phyloP scores from a whole-genome alignment of 768 basidiomycete species.

The Hortiboletus flavorubellus region DNA sequence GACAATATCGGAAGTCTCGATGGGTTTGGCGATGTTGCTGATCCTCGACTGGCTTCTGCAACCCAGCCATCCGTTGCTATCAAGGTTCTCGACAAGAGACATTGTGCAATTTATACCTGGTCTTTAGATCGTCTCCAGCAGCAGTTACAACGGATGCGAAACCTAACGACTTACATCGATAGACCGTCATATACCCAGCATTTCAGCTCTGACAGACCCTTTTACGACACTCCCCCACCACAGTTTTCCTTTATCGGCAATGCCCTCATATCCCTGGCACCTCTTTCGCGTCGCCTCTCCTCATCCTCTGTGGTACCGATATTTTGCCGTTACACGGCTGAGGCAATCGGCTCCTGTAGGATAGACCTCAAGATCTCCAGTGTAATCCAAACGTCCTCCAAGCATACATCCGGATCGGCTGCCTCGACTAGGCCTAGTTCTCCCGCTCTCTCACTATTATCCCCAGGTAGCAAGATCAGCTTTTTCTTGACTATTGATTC shows the following conservation, averaged over 20 bases:
- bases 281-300: constrained; percentile 73
- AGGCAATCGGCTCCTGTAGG: constrained; percentile 93
- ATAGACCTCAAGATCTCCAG: constrained; percentile 80
- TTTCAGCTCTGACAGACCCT: constrained; percentile 90
- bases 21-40: constrained; percentile 91
- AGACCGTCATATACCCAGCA: constrained; percentile 92
- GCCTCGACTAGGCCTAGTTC: constrained; percentile 74
- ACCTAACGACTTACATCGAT: constrained; percentile 84
- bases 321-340: constrained; percentile 90
- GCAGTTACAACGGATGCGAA: constrained; percentile 91
- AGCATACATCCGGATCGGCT: constrained; percentile 57
- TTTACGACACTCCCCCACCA: constrained; percentile 84
- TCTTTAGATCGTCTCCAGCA: constrained; percentile 84
- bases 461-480: constrained; percentile 73
- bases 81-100: constrained; percentile 86
- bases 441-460: constrained; percentile 63
- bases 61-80: constrained; percentile 83
- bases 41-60: constrained; percentile 67
- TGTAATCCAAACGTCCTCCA: constrained; percentile 53
- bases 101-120: constrained; percentile 90
- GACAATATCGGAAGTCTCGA: constrained; percentile 85
- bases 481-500: constrained; percentile 86
- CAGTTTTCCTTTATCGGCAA: constrained; percentile 93
- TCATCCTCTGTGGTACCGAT: constrained; percentile 80
- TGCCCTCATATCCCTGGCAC: constrained; percentile 75